Evolutionary conservation across 306 rosid species (phyloP), one percentile per base, ranked within the genome.

Genomic region (Lathyrus tuberosus): DNA sequence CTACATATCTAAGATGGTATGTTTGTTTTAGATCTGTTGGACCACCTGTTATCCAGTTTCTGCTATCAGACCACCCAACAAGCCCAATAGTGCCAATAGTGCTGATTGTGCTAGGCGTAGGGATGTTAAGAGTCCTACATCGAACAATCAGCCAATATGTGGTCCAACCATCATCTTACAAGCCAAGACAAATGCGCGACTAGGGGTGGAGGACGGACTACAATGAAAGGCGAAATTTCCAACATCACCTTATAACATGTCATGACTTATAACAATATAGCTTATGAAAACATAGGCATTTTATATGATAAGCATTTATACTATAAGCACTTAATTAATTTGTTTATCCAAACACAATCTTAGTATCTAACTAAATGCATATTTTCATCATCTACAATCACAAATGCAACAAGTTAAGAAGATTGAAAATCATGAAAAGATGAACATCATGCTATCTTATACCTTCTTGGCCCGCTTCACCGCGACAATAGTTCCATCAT

Each of bases 391-490:
- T 48, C 44, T 65, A 5, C 6, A 65, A 17, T 77, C 70, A 75
- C 30, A 48, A 69, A 69, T 47, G 51, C 14, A 70, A 30, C 70
- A 41, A 70, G 47, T 42, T 67, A 13, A 7, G 54, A 62, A 73
- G 28, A 41, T 49, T 8, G 30, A 10, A 70, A 74, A 52, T 11
- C n/a, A 38, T 28, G 57, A 60, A 75, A 43, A 74, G 28, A 67
- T 37, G 60, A 52, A 67, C 51, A 62, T 64, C 11, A 59, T 22
- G 43, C 4, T 7, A 62, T 33, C 30, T 2, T 30, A 9, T 82
- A 95, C 99, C 96, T 77, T 87, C 67, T 74, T 89, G 54, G 97
- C 92, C 0, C 99, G 95, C 84, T 95, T 95, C 59, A 89, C 81
- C 2, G 99, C 97, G 1, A 95, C 91, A 43, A 87, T 35, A 68